phyloP scores from a whole-genome alignment of 1,284 basidiomycete genomes.

The Thecaphora thlaspeos region DNA sequence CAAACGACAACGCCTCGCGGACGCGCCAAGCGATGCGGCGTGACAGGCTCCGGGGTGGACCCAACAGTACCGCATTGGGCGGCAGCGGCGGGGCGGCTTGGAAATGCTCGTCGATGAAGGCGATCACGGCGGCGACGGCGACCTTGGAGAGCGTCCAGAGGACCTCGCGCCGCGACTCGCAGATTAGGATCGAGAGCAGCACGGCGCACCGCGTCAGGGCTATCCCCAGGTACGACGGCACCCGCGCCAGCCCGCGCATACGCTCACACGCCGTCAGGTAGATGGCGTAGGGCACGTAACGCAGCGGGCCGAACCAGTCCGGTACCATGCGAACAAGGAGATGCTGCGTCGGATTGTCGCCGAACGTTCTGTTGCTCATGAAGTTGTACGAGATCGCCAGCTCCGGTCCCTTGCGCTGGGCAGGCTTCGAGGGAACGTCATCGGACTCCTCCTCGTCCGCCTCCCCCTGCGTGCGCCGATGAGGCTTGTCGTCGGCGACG shows the following conservation, averaged over 20 bases:
- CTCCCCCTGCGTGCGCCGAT: no score
- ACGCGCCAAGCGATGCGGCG: conserved; percentile 9
- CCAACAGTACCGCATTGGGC: conserved; percentile 17
- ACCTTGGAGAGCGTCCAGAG: conserved; percentile 22
- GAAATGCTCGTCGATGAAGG: conserved; percentile 20
- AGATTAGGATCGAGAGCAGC: conserved; percentile 20
- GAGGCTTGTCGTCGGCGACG: no score
- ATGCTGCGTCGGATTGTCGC: conserved; percentile 1
- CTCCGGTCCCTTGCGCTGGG: conserved; percentile 20
- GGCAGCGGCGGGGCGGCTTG: conserved; percentile 23
- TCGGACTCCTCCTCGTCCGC: no score
- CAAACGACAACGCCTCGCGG: conserved; percentile 11
- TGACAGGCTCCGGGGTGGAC: conserved; percentile 9
- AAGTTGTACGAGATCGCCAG: conserved; percentile 17
- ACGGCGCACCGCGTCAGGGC: conserved; percentile 16
- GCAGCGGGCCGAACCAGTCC: conserved; percentile 22
- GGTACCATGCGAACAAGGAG: conserved; percentile 19
- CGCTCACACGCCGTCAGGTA: conserved; percentile 15
- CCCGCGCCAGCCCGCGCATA: conserved; percentile 13
- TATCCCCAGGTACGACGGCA: conserved; percentile 21
- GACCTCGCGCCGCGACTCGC: conserved; percentile 22
- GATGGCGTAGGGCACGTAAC: conserved; percentile 17
- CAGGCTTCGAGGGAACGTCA: no score
- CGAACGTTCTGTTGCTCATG: not conserved
- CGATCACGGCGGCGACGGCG: conserved; percentile 17